These are phyloP conservation scores for Borovskyia barvae DNA, from an alignment of 208 protist species.

Conservation along the genomic window DNA sequence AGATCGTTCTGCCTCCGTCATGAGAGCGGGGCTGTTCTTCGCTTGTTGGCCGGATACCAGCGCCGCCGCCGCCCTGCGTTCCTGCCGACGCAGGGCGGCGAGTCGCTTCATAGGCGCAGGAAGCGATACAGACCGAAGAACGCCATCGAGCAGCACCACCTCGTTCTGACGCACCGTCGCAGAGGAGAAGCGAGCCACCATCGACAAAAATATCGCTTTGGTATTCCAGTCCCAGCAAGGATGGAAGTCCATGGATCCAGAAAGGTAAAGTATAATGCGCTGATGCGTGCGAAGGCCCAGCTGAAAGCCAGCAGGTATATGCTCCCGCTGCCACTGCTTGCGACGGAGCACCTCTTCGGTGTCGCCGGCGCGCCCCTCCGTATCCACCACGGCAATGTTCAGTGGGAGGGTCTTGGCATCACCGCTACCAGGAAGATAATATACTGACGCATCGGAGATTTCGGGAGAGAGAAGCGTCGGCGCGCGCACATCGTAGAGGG, in stretches of 20 bases:
- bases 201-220: slow-evolving; percentile 60
- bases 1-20: slow-evolving; percentile 47
- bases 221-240: slow-evolving; percentile 82
- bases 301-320: not conserved
- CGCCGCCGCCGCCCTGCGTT: slow-evolving; percentile 1
- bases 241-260: slow-evolving; percentile 42
- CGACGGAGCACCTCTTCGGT: slow-evolving; percentile 7
- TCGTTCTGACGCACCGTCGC: slow-evolving; percentile 34
- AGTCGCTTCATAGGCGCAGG: slow-evolving; percentile 16
- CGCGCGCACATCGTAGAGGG: slow-evolving; percentile 21
- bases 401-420: not conserved
- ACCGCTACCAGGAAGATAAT: not conserved
- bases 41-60: not conserved
- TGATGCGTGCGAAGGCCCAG: slow-evolving; percentile 27
- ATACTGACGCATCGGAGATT: slow-evolving; percentile 1
- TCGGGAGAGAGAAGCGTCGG: slow-evolving; percentile 14
- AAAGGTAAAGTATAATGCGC: slow-evolving; percentile 34
- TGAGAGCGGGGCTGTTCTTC: slow-evolving; percentile 10
- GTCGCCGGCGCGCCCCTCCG: slow-evolving; percentile 5
- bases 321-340: slow-evolving; percentile 21
- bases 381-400: slow-evolving; percentile 16
- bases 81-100: slow-evolving; percentile 14
- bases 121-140: slow-evolving; percentile 31
- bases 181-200: slow-evolving; percentile 57
- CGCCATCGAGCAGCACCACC: slow-evolving; percentile 48